phyloP scores from a whole-genome alignment of 352 stramenopile species.

The Pythium biforme region DNA sequence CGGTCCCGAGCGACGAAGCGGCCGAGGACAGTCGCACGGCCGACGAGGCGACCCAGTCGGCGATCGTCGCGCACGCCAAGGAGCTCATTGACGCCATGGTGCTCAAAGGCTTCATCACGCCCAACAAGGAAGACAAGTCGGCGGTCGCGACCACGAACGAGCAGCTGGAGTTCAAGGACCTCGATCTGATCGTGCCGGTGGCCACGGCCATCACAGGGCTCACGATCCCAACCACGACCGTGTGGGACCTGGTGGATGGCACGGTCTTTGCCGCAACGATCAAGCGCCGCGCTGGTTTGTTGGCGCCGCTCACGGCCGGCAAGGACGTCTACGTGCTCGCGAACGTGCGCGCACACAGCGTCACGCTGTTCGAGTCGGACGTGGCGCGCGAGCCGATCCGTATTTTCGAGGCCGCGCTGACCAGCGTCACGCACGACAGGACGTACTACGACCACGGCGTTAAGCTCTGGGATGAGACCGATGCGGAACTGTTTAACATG shows the following conservation, averaged over 20 bases:
- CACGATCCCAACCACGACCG: constrained; percentile 31
- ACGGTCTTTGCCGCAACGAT: constrained; percentile 28
- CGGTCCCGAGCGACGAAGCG: constrained; percentile 14
- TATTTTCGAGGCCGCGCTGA: constrained; percentile 27
- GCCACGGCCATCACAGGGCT: constrained; percentile 33
- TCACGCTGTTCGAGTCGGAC: constrained; percentile 42
- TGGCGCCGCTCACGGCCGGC: constrained; percentile 52
- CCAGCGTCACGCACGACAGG: constrained; percentile 21
- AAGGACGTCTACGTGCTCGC: constrained; percentile 55
- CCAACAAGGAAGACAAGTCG: constrained; percentile 36
- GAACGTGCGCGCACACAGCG: constrained; percentile 41
- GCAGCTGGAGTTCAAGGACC: constrained; percentile 40
- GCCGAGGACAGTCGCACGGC: neutral
- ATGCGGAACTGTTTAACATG: constrained; percentile 24
- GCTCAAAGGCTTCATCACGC: constrained; percentile 28
- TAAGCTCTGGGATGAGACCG: constrained; percentile 39
- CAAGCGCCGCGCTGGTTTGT: constrained; percentile 58
- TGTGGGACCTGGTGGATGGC: constrained; percentile 28
- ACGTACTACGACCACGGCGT: constrained; percentile 39
- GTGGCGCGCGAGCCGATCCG: constrained; percentile 28
- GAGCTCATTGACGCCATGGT: constrained; percentile 27
- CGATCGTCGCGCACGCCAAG: constrained; percentile 9
- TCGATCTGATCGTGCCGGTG: constrained; percentile 47
- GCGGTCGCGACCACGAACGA: neutral
- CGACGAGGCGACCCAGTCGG: neutral